phyloP scores from a whole-genome alignment of 768 basidiomycete species.

The Xerocomellus amylosporus region DNA sequence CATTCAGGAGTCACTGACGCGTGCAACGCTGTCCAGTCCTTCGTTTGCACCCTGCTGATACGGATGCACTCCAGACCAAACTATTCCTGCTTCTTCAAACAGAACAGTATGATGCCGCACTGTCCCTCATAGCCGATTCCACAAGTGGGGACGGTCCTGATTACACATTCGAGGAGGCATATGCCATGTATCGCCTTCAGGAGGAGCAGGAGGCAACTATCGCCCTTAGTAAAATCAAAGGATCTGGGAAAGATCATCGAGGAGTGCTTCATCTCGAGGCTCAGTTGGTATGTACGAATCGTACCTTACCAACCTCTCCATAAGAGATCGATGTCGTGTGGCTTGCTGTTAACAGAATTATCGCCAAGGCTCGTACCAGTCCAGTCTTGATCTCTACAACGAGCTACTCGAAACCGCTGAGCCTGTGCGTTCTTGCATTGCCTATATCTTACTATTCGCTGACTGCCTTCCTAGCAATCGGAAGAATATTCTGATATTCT shows the following conservation, averaged over 20 bases:
- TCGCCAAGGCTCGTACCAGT: conserved; percentile 71
- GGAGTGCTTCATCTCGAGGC: conserved; percentile 80
- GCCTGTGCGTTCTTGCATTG: conserved; percentile 50
- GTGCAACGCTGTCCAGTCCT: conserved; percentile 52
- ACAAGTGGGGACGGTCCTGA: conserved; percentile 11
- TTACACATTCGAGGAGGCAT: conserved; percentile 66
- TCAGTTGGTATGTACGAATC: conserved; percentile 64
- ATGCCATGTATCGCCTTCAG: conserved; percentile 83
- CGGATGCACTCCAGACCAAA: conserved; percentile 78
- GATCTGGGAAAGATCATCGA: conserved; percentile 45
- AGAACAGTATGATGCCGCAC: conserved; percentile 72
- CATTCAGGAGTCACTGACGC: conserved; percentile 21
- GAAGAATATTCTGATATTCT: conserved; percentile 87
- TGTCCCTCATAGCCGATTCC: conserved; percentile 49
- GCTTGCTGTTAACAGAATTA: conserved; percentile 53
- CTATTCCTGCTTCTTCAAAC: conserved; percentile 86
- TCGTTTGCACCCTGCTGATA: conserved; percentile 58
- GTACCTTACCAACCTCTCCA: conserved; percentile 16
- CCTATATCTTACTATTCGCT: conserved; percentile 1
- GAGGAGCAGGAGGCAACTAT: conserved; percentile 63
- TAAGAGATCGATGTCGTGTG: conserved; percentile 15
- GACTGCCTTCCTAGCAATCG: conserved; percentile 51
- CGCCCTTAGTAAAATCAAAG: conserved; percentile 50
- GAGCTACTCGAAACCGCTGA: conserved; percentile 76
- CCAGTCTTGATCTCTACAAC: conserved; percentile 75